Percentiles rank a stretch among this genome's conserved stretches.
These are phyloP conservation scores for Hypomyces rosellus DNA, from an alignment of 2,329 filamentous ascomycete species.

Conservation along the genomic window DNA sequence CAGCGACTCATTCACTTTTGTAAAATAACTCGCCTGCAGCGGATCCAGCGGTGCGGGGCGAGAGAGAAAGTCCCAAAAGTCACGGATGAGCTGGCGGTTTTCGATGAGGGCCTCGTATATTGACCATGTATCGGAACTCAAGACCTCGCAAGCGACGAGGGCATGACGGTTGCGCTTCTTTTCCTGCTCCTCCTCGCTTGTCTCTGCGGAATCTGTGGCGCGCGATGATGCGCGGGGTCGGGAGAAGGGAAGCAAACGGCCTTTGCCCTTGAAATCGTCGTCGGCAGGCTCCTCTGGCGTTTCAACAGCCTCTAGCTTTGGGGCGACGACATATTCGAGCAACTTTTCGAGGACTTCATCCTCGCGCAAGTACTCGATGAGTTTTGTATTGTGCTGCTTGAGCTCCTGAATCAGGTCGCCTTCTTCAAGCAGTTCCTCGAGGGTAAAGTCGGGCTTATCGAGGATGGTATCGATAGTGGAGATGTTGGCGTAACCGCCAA, in stretches of 20 bases:
- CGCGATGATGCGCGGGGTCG: conserved; percentile 49
- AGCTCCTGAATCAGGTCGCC: conserved; percentile 94
- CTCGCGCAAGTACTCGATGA: conserved; percentile 91
- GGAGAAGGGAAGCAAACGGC: conserved; percentile 40
- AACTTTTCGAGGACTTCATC: conserved; percentile 78
- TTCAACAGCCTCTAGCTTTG: conserved; percentile 55
- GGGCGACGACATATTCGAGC: conserved; percentile 85
- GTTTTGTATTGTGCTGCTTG: conserved; percentile 95
- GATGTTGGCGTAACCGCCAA: conserved; percentile 96
- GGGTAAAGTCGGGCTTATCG: conserved; percentile 90
- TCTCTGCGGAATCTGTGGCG: conserved; percentile 39
- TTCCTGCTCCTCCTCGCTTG: conserved; percentile 69
- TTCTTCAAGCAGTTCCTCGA: conserved; percentile 95
- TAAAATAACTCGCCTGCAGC: conserved; percentile 94
- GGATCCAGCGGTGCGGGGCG: conserved; percentile 81
- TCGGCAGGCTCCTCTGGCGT: conserved; percentile 45
- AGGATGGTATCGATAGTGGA: conserved; percentile 95
- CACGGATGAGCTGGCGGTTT: conserved; percentile 67
- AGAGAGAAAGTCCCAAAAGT: conserved; percentile 89
- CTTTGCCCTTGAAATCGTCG: conserved; percentile 42
- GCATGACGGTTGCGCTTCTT: conserved; percentile 91
- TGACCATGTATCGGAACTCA: conserved; percentile 95
- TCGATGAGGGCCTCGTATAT: conserved; percentile 90
- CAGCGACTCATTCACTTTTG: conserved; percentile 96
- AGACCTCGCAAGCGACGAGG: conserved; percentile 84